These are phyloP conservation scores for Yamadazyma triangularis DNA, from an alignment of 1,139 yeast species.

Conservation along the genomic window DNA sequence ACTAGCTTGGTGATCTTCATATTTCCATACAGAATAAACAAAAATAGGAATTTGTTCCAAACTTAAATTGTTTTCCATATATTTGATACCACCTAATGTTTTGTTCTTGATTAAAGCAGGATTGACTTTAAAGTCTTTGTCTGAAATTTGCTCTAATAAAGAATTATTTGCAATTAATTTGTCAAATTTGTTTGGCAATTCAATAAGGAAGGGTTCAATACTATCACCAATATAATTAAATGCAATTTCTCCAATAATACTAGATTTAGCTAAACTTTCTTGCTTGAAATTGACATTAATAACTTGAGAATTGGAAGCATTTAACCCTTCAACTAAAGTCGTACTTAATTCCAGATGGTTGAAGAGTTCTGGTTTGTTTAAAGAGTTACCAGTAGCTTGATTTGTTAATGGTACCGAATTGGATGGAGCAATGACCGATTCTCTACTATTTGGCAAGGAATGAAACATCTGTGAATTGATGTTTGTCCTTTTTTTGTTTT, in stretches of 20 bases:
- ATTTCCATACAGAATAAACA: conserved; percentile 83
- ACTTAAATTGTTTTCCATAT: conserved; percentile 38
- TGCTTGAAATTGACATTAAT: conserved; percentile 69
- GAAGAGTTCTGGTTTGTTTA: conserved; percentile 25
- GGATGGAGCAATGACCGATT: conserved; percentile 24
- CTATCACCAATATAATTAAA: conserved; percentile 50
- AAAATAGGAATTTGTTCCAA: conserved; percentile 56
- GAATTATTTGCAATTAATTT: conserved; percentile 40
- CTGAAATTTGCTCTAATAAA: conserved; percentile 33
- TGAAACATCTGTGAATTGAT: conserved; percentile 47
- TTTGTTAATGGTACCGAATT: conserved; percentile 13
- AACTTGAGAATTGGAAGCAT: conserved; percentile 78
- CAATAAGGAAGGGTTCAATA: conserved; percentile 17
- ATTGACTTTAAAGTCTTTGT: conserved; percentile 24
- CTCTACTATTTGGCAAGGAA: conserved; percentile 42
- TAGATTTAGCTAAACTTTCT: conserved; percentile 54
- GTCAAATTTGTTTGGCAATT: conserved; percentile 30
- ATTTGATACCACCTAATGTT: conserved; percentile 73
- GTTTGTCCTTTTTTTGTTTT: conserved; percentile 8
- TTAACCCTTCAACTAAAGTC: conserved; percentile 59
- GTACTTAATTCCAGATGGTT: conserved; percentile 34
- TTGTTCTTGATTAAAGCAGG: conserved; percentile 43
- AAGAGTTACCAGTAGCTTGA: conserved; percentile 33
- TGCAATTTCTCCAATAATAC: conserved; percentile 76
- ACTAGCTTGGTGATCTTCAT: conserved; percentile 79